Percentiles rank a stretch among this genome's conserved stretches.
Conservation (phyloP, 306 rosid genomes). For the Vigna reflexopilosa region DNA sequence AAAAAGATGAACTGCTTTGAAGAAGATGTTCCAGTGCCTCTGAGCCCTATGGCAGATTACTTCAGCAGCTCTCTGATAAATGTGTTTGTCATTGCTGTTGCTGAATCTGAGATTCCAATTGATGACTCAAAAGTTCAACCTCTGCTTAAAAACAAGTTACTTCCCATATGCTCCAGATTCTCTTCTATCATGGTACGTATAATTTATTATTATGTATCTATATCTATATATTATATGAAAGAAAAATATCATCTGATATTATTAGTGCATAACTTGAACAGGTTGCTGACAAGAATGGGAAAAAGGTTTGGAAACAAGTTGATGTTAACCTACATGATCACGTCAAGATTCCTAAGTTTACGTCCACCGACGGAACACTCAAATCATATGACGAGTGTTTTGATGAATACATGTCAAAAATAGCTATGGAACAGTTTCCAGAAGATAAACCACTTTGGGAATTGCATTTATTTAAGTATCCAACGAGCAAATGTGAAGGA, state of each 20-base stretch:
- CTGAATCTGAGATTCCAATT: slow-evolving; percentile 51
- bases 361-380: neutral
- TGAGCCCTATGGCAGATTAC: slow-evolving; percentile 54
- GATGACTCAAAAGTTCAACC: slow-evolving; percentile 5
- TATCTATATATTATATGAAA: no score
- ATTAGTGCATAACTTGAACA: slow-evolving; percentile 25
- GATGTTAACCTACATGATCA: slow-evolving; percentile 48
- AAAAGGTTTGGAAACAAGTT: slow-evolving; percentile 50
- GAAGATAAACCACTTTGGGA: slow-evolving; percentile 55
- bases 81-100: slow-evolving; percentile 45
- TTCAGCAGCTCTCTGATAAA: slow-evolving; percentile 41
- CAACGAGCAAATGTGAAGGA: slow-evolving; percentile 49
- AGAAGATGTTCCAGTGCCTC: slow-evolving; percentile 37
- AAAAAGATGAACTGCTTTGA: neutral
- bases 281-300: slow-evolving; percentile 37
- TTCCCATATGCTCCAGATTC: slow-evolving; percentile 51
- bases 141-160: slow-evolving; percentile 22
- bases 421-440: slow-evolving; percentile 19
- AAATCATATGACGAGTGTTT: slow-evolving; percentile 36
- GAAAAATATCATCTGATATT: no score
- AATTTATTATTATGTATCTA: no score
- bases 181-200: slow-evolving; percentile 53
- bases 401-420: slow-evolving; percentile 45
- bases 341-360: slow-evolving; percentile 41
- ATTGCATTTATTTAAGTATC: slow-evolving; percentile 53